Evolutionary conservation across 169 alveolate genomes (phyloP).

Genomic region (Plasmodium sp.): DNA sequence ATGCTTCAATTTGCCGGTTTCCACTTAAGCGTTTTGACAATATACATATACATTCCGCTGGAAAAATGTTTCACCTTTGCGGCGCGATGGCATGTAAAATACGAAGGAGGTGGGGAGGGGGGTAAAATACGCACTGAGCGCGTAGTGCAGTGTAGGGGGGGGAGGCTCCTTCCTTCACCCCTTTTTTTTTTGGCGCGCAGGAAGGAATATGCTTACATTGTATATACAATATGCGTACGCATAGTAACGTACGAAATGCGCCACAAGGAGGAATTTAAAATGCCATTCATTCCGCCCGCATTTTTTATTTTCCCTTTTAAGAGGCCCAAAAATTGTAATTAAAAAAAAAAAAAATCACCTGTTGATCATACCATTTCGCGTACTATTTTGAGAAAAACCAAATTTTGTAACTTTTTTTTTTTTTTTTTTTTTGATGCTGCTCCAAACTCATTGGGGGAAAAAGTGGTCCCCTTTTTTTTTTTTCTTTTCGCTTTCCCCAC

Average conservation of each 20-base stretch:
- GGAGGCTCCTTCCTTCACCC: too few relatives aligned
- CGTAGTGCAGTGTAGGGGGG: too few relatives aligned
- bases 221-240: not conserved
- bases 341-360: not conserved
- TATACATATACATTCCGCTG: not conserved
- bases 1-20: not conserved
- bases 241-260: not conserved
- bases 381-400: not conserved
- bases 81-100: not conserved
- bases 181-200: not conserved
- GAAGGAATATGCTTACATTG: not conserved
- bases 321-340: not conserved
- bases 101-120: not conserved
- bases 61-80: not conserved
- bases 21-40: not conserved
- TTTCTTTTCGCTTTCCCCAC: not conserved
- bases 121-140: too few relatives aligned
- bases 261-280: not conserved
- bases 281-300: not conserved
- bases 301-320: not conserved
- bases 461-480: not conserved
- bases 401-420: not conserved
- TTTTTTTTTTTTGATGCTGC: not conserved
- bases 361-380: not conserved
- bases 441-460: not conserved